phyloP scores from a whole-genome alignment of 371 early-diverging fungal species.

The Zychaea mexicana region DNA sequence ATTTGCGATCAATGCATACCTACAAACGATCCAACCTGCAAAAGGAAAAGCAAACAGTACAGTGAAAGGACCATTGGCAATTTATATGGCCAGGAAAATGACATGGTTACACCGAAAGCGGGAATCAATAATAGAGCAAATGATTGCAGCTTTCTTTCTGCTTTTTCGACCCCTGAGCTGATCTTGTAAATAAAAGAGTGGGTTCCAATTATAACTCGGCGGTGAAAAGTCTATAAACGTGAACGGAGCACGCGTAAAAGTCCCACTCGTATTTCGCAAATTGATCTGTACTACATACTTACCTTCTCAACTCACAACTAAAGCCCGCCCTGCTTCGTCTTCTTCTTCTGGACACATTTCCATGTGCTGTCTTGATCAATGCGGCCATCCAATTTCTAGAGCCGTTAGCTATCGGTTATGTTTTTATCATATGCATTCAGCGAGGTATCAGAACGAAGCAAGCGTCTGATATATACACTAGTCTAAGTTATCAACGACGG shows the following conservation, averaged over 20 bases:
- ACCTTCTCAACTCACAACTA: neutral
- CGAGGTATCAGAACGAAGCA: no score
- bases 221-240: slow-evolving; percentile 1
- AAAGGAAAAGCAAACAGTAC: slow-evolving; percentile 20
- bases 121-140: slow-evolving; percentile 2
- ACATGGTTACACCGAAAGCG: slow-evolving; percentile 16
- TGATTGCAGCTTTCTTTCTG: neutral
- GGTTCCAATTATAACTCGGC: neutral
- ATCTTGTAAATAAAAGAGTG: neutral
- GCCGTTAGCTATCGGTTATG: neutral
- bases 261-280: neutral
- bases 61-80: slow-evolving; percentile 4
- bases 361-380: neutral
- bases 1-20: neutral
- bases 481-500: no score
- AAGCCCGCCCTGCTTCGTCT: neutral
- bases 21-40: slow-evolving; percentile 17
- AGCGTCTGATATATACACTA: no score
- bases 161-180: neutral
- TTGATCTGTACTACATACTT: slow-evolving; percentile 3
- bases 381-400: slow-evolving; percentile 3
- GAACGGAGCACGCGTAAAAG: slow-evolving; percentile 2
- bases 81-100: slow-evolving; percentile 7
- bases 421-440: neutral
- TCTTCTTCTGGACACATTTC: neutral